Percentiles rank a stretch among this genome's conserved stretches.
Evolutionary conservation across 495 filamentous ascomycete genomes (phyloP).

Genomic region (Hyaloscypha finlandica): DNA sequence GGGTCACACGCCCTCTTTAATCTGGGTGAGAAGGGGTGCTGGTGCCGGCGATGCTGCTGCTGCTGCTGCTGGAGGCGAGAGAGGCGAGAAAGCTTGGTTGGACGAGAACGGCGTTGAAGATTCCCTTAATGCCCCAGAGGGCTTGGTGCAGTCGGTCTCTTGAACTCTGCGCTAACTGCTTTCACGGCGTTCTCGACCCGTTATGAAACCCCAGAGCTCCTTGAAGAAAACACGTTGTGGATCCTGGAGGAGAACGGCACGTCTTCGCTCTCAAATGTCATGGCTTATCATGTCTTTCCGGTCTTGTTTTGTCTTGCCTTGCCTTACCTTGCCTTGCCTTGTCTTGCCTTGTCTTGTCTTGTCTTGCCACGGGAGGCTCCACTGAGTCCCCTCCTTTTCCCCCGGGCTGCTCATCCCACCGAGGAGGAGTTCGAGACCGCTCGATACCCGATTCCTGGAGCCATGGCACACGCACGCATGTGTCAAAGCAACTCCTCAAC

Average conservation of each 20-base stretch:
- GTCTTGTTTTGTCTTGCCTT: not conserved
- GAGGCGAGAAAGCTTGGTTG: not conserved
- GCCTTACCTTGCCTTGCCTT: too few species aligned
- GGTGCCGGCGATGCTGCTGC: too few species aligned
- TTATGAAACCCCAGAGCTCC: too few species aligned
- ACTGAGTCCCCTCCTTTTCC: not conserved
- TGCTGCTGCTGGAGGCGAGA: not conserved
- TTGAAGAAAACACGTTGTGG: too few species aligned
- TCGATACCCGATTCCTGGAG: not conserved
- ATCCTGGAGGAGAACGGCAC: too few species aligned
- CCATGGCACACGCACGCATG: constrained; percentile 1
- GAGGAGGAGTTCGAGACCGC: not conserved
- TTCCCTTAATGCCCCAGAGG: not conserved
- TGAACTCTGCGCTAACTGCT: too few species aligned
- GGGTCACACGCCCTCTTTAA: constrained; percentile 19
- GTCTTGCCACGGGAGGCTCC: too few species aligned
- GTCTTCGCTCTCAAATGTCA: too few species aligned
- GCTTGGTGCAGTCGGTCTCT: too few species aligned
- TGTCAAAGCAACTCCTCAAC: constrained; percentile 2
- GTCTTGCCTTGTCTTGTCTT: not conserved
- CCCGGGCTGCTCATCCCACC: not conserved
- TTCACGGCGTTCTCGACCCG: too few species aligned
- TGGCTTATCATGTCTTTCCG: not conserved
- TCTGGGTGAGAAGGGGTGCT: not conserved
- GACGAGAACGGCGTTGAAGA: not conserved